Evolutionary conservation across 2,329 filamentous ascomycete species (phyloP), one percentile per base, ranked within the genome.

Genomic region (Apiospora marii): DNA sequence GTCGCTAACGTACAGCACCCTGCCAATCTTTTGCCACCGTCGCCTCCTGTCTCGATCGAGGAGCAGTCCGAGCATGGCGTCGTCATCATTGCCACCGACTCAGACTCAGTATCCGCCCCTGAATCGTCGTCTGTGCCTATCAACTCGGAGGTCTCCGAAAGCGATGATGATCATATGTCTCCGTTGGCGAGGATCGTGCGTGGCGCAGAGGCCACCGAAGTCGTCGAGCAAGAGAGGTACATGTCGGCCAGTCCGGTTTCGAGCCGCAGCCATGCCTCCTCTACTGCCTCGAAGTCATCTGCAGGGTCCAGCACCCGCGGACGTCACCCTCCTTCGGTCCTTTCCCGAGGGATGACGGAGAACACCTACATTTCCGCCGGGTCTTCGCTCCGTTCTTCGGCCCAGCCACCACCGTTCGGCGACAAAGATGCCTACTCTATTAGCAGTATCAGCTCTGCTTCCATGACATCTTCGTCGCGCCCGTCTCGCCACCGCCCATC

Each of bases 1-100:
- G 93, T 98, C 41, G 92, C 92, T 74, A 95, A 95, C 80, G 92
- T 96, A 16, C 95, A 98, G 78, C 95, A 98, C 81, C 90, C 92
- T 44, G 94, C 94, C 30, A 91, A 93, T 74, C 87, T 93, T 41
- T 88, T 95, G 19, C 93, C 94, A 43, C 93, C 95, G 0, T 95
- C 93, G 0, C 94, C 94, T 16, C 94, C 94, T 1, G 93, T 95
- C 53, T 95, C 93, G 0, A 89, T 94, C 34, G 92, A 95, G 77
- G 92, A 95, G 78, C 89, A 91, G 72, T 87, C 85, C 71, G 88
- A 91, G 64, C 86, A 87, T 76, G 85, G 84, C 2, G 82, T 84
- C 3, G 85, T 86, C 0, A 85, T 85, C 27, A 87, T 86, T 51
- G 85, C 84, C 2, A 88, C 87, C 7, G 88, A 90, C 77, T 88